Conservation (phyloP, 805 yeast genomes). For the Geotrichum ghanense region DNA sequence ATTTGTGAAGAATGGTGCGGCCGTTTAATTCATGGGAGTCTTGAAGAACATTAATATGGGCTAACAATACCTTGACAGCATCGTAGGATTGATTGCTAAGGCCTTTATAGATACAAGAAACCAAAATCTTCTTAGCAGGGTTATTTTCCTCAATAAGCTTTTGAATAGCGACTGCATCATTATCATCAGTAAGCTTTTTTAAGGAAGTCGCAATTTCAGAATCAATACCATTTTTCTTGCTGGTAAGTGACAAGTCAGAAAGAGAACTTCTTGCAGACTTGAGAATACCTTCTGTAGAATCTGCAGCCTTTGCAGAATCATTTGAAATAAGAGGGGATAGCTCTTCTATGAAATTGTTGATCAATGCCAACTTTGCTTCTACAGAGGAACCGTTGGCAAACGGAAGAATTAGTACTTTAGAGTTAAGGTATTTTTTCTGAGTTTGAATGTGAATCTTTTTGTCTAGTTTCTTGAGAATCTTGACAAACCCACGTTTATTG, state of each 20-base stretch:
- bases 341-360: slow-evolving; percentile 18
- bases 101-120: slow-evolving; percentile 34
- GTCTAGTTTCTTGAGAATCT: slow-evolving; percentile 82
- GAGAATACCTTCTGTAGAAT: background rate
- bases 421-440: slow-evolving; percentile 44
- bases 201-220: slow-evolving; percentile 37
- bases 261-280: background rate
- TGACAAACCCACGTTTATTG: slow-evolving; percentile 79
- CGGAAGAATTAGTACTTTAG: slow-evolving; percentile 62
- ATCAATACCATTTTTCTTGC: slow-evolving; percentile 21
- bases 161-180: slow-evolving; percentile 25
- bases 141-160: slow-evolving; percentile 47
- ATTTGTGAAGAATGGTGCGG: slow-evolving; percentile 77
- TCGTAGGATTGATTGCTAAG: background rate
- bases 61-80: slow-evolving; percentile 34
- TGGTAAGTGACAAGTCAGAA: slow-evolving; percentile 6
- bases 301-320: background rate
- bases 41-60: slow-evolving; percentile 38
- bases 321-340: slow-evolving; percentile 18
- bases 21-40: slow-evolving; percentile 69
- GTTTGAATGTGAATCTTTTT: slow-evolving; percentile 60
- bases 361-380: slow-evolving; percentile 34
- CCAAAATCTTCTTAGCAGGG: slow-evolving; percentile 47
- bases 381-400: slow-evolving; percentile 66
- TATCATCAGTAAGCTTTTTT: slow-evolving; percentile 29